Evolutionary conservation across 1,139 yeast species (phyloP).

Genomic region (Williopsis jadinii): DNA sequence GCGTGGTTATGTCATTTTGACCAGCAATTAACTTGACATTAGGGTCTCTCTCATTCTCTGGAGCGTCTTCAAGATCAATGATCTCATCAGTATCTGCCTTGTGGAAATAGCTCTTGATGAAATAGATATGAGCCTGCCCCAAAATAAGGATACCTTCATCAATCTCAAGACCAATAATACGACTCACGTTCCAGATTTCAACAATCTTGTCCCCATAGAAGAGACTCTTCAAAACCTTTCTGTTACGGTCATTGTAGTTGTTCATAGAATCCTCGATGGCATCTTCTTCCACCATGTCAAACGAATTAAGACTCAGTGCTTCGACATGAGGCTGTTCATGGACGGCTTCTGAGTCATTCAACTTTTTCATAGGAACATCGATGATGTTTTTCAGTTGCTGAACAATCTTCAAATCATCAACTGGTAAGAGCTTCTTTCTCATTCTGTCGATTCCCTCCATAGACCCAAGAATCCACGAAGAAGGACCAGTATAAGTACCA

Average conservation of each 20-base stretch:
- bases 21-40: constrained; percentile 53
- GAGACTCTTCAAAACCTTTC: constrained; percentile 63
- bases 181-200: constrained; percentile 69
- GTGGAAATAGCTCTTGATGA: constrained; percentile 64
- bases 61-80: constrained; percentile 61
- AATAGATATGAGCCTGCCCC: constrained; percentile 56
- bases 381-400: constrained; percentile 34
- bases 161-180: constrained; percentile 65
- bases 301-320: constrained; percentile 28
- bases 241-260: constrained; percentile 57
- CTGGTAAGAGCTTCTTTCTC: constrained; percentile 49
- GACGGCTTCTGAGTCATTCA: constrained; percentile 1
- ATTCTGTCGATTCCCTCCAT: constrained; percentile 65
- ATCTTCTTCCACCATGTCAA: constrained; percentile 40
- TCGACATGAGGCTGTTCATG: constrained; percentile 11
- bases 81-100: constrained; percentile 50
- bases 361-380: constrained; percentile 10
- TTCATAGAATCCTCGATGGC: constrained; percentile 24
- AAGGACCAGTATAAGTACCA: constrained; percentile 15
- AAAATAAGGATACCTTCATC: constrained; percentile 66
- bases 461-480: constrained; percentile 46
- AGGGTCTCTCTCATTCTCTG: constrained; percentile 53
- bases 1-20: constrained; percentile 16
- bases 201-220: constrained; percentile 65
- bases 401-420: constrained; percentile 40